Evolutionary conservation across 305 asterid genomes (phyloP).

Genomic region (Fraxinus dipetala): DNA sequence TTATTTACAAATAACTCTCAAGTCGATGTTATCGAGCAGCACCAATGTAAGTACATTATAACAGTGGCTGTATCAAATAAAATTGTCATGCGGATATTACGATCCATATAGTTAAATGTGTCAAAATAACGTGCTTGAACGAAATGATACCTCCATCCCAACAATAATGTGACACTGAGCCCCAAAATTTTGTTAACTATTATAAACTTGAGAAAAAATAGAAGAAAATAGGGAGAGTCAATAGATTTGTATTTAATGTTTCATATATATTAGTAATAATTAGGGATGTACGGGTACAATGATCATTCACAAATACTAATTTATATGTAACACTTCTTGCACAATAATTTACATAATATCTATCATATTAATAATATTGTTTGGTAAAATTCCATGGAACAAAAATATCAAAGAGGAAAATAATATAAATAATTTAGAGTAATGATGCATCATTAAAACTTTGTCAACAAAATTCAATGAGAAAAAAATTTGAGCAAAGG

Average conservation of each 20-base stretch:
- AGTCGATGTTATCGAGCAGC: background rate
- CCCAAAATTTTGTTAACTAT: background rate
- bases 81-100: background rate
- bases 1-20: background rate
- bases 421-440: background rate
- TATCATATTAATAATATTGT: no score
- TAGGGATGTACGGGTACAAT: background rate
- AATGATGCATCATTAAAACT: no score
- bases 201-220: background rate
- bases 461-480: no score
- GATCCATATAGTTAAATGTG: background rate
- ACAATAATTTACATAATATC: background rate
- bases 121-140: background rate
- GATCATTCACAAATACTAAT: background rate
- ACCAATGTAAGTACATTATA: background rate
- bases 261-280: background rate
- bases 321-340: background rate
- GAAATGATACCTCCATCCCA: background rate
- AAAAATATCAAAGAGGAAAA: no score
- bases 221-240: background rate
- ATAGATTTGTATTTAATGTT: background rate
- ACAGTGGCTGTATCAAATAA: background rate
- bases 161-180: no score
- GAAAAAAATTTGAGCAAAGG: background rate
- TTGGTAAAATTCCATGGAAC: background rate